Base-by-base conservation (phyloP, 2,329 filamentous ascomycete genomes). In the Myriosclerotinia scirpicola region DNA sequence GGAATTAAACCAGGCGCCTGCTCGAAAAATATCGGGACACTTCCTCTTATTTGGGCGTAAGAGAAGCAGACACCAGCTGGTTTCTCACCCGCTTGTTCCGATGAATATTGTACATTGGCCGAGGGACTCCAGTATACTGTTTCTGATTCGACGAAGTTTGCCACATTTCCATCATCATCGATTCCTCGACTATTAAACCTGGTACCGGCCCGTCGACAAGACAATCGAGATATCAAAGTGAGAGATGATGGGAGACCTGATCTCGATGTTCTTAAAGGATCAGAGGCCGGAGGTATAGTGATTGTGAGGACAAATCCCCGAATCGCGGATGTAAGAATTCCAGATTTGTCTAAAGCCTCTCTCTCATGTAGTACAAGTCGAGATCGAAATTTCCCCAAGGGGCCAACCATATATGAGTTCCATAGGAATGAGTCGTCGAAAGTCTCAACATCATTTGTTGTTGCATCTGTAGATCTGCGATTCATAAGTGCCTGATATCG, bases 351-450 rank as follows among this genome's bases (percentile, higher is more conserved):
- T n/a, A 99, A 83, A 5, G 87, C 88, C 68, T 87, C 84, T 71
- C 89, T 90, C 72, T 97, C 92, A 64, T 86, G 84, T 7, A 86
- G 85, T 68, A 92, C 85, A 56, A 99, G 83, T 22, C 91, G 86
- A 40, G 90, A 93, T 54, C 95, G 88, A 77, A 99, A 98, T 76
- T 93, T 86, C 40, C 97, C 89, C 64, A 99, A 83, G 6, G 95
- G 93, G 70, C 90, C 89, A 73, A 99, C 97, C 93, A 99, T 97
- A 79, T 96, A 97, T 4, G 92, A 96, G 76, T 99, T 99, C 95
- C 95, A 99, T 22, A 99, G 80, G 76, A 97, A 97, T 1, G 91
- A 90, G 74, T 93, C 90, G 77, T 99, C 93, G 69, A 98, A 88
- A 74, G 92, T 95, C 76, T 97, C 93, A 68, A 97, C 92, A 69